phyloP scores from a whole-genome alignment of 345 rosid species.

The Hibiscus tridactylites region DNA sequence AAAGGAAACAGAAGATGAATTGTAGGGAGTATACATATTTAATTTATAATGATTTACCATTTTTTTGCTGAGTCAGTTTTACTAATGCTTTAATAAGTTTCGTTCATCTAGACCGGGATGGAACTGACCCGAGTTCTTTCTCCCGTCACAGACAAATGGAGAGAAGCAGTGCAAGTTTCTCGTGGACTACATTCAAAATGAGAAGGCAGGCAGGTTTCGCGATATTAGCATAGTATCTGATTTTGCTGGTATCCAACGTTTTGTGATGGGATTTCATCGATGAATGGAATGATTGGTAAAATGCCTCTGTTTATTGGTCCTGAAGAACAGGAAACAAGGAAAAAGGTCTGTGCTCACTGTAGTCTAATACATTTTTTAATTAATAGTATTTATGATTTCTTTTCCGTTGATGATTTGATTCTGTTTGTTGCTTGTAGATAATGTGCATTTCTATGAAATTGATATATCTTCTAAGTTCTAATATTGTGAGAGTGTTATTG shows the following conservation, averaged over 20 bases:
- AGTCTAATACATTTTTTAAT: neutral
- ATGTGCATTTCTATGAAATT: neutral
- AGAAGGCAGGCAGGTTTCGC: conserved; percentile 34
- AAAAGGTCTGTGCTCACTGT: neutral
- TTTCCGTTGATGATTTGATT: neutral
- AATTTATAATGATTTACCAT: no score
- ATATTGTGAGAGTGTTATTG: no score
- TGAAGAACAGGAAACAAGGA: neutral
- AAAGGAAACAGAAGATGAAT: no score
- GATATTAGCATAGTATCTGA: conserved; percentile 48
- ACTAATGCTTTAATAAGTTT: neutral
- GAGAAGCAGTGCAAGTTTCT: conserved; percentile 69
- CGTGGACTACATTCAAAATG: conserved; percentile 38
- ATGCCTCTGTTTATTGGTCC: neutral
- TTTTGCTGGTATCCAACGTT: conserved; percentile 60
- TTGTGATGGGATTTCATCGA: conserved; percentile 52
- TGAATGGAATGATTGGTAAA: conserved; percentile 14
- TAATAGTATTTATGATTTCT: neutral
- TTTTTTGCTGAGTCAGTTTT: conserved; percentile 4
- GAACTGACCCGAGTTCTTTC: neutral
- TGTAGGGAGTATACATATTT: no score
- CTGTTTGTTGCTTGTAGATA: neutral
- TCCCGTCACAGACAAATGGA: conserved; percentile 64
- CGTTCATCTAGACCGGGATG: neutral
- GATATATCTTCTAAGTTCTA: neutral